phyloP scores from a whole-genome alignment of 2,329 filamentous ascomycete genomes.

The Juglanconis oblonga region DNA sequence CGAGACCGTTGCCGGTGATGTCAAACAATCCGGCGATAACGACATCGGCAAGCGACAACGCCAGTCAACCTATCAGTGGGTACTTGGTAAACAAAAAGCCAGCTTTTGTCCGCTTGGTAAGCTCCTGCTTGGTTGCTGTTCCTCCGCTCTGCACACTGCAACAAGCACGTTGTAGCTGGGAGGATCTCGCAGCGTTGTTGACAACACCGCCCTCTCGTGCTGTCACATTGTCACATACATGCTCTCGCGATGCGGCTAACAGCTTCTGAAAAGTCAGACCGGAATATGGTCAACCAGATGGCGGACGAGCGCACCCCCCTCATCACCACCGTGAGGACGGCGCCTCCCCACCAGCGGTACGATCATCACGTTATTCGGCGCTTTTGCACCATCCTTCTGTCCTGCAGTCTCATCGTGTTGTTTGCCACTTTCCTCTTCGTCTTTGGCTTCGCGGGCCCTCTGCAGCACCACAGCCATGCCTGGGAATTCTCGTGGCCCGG shows the following conservation, averaged over 20 bases:
- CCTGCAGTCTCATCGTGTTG: constrained; percentile 52
- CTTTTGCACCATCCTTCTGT: constrained; percentile 61
- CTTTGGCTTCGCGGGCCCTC: constrained; percentile 34
- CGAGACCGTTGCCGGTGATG: constrained; percentile 10
- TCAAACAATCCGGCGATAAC: constrained; percentile 9
- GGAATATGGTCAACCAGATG: constrained; percentile 30
- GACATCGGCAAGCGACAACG: not conserved
- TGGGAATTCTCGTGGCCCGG: constrained; percentile 26
- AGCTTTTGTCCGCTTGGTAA: too few species aligned
- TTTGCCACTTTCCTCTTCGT: constrained; percentile 44
- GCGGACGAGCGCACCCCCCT: constrained; percentile 63
- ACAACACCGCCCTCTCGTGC: not conserved
- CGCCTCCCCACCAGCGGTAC: constrained; percentile 51
- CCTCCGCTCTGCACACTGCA: too few species aligned
- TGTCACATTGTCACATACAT: too few species aligned
- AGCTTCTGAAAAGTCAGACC: constrained; percentile 4
- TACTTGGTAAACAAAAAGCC: not conserved
- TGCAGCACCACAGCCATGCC: constrained; percentile 28
- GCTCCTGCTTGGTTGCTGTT: too few species aligned
- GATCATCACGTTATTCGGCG: constrained; percentile 60
- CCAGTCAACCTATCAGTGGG: not conserved
- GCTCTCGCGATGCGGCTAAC: constrained; percentile 6
- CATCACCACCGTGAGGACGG: constrained; percentile 59
- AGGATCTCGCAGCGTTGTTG: too few species aligned
- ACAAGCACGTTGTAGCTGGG: too few species aligned